Evolutionary conservation across 78 protist species (phyloP), one percentile per base, ranked within the genome.

Genomic region (Abeoforma whisleri): DNA sequence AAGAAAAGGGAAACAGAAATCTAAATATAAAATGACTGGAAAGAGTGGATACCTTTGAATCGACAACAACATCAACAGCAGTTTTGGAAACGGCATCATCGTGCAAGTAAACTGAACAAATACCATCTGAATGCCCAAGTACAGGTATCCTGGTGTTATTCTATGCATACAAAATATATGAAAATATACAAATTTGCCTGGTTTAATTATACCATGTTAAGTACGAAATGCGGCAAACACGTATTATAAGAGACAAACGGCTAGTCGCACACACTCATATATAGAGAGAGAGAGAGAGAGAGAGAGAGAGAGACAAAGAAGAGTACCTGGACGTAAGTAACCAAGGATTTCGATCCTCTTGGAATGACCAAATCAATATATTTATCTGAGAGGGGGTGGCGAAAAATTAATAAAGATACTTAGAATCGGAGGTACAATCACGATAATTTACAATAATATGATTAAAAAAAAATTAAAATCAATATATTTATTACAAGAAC

Each of bases 41-140:
- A n/a, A n/a, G n/a, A n/a, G n/a, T n/a, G 1, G 16, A 1, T 35
- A 25, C 74, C 72, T 94, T 94, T 25, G 94, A 33, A 81, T 94
- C 97, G 36, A 91, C 2, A 16, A 38, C 39, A 34, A 87, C 2
- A 37, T 30, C 34, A 25, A 0, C 40, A 19, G 89, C 90, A 68
- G 1, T 83, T 1, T 32, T 77, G 0, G 83, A 62, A 33, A 82
- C 87, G 28, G 89, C 83, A 1, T 88, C 87, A 39, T 1, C 87
- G 82, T 91, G 89, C 1, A 90, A 2, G 82, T 84, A 91, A 25
- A 88, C 76, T 48, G 74, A 87, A 69, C 95, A 90, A 35, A 91
- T 74, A 32, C 93, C 93, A 48, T 91, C 97, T 36, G 96, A 91
- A 84, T 94, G 97, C 2, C 96, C 96, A 16, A 94, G 86, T 25